Evolutionary conservation across 495 filamentous ascomycete species (phyloP).

Genomic region (Penicillium pancosmium): DNA sequence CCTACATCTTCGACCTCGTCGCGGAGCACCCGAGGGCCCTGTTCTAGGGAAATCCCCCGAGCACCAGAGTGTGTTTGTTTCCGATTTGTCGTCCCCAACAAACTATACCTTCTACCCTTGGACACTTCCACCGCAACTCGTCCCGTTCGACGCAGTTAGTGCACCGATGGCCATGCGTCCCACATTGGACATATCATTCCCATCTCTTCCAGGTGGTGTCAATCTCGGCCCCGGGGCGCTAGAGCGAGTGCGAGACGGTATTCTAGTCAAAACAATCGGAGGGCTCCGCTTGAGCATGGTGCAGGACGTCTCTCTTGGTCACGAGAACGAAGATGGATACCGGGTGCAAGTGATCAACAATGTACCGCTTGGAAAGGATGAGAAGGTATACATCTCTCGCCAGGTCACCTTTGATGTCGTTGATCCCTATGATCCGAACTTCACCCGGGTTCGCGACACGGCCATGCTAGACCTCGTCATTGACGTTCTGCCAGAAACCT

Average conservation of each 20-base stretch:
- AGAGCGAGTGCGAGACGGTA: constrained; percentile 69
- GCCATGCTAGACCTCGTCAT: constrained; percentile 71
- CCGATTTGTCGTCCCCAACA: constrained; percentile 62
- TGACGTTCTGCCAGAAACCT: constrained; percentile 52
- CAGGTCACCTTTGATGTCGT: constrained; percentile 73
- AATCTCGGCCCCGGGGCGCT: constrained; percentile 53
- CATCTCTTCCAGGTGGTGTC: constrained; percentile 60
- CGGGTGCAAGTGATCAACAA: constrained; percentile 78
- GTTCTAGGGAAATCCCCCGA: constrained; percentile 52
- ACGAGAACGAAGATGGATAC: constrained; percentile 50
- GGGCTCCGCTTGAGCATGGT: constrained; percentile 80
- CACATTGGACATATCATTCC: constrained; percentile 82
- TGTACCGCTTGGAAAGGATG: constrained; percentile 81
- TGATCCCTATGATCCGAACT: constrained; percentile 76
- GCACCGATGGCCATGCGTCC: constrained; percentile 61
- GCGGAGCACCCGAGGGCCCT: constrained; percentile 53
- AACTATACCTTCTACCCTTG: constrained; percentile 92
- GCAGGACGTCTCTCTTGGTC: constrained; percentile 58
- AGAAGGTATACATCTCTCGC: constrained; percentile 81
- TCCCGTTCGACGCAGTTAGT: constrained; percentile 75
- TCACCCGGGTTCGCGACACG: constrained; percentile 74
- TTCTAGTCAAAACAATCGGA: constrained; percentile 76
- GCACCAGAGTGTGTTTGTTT: constrained; percentile 57
- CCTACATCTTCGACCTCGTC: constrained; percentile 71
- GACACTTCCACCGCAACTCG: constrained; percentile 76